Base-by-base conservation (phyloP, 306 rosid genomes). In the Vigna mungo region DNA sequence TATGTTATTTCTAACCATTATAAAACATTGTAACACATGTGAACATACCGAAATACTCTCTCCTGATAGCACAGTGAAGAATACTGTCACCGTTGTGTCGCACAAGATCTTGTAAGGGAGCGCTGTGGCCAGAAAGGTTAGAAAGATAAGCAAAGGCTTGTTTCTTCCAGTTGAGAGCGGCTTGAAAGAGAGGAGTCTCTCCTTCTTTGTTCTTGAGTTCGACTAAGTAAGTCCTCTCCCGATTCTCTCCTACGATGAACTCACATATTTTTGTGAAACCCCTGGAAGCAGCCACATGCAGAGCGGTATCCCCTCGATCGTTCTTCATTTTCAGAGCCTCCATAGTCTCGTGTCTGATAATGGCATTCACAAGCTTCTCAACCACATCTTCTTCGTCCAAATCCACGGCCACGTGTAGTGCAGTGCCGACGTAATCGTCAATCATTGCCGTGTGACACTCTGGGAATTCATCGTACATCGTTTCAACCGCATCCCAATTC, bases 261-360 rank as follows among this genome's bases (percentile, higher is more conserved):
- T 25, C 17, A n/a, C n/a, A 82, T 17, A 77, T 12, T 1, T 4
- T 32, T 0, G 76, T 56, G 41, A 64, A 77, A 0, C 76, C 82
- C 27, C 82, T 65, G 1, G 85, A 44, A 0, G 85, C 85, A 1
- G 85, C 85, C 5, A 77, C 17, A 53, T 82, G 85, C 9, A 82
- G 16, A 0, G 82, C 72, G 0, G 79, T 82, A 3, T 82, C 82
- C 0, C 82, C 82, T 0, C 27, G 23, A 9, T 72, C 49, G 14
- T 77, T 72, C 39, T 0, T 2, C 63, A 5, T 12, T 10, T 47
- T n/a, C n/a, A 82, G 41, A 5, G 71, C 82, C 46, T 25, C 2
- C 1, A 47, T 13, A 34, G 8, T 59, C 5, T 7, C 9, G 23
- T 3, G 0, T 10, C 0, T 17, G 6, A 82, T 20, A 12, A 77